Conservation (phyloP, 805 yeast genomes). For the Hanseniaspora clermontiae region DNA sequence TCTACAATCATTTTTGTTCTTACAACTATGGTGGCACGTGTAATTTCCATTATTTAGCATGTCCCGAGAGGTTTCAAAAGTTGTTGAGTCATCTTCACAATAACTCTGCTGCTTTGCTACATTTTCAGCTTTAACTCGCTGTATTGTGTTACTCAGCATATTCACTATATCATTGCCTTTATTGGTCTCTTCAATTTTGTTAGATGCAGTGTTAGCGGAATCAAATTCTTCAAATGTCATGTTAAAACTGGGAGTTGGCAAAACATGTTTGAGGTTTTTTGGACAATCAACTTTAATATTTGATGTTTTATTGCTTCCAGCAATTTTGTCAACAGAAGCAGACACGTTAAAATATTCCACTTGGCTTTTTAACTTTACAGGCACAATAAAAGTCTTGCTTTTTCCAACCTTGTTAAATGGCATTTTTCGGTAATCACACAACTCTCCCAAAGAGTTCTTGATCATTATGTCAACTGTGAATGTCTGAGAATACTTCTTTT, state of each 20-base stretch:
- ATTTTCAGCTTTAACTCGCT: slow-evolving; percentile 6
- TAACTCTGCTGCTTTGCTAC: neutral
- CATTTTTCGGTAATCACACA: slow-evolving; percentile 37
- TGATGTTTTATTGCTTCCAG: slow-evolving; percentile 20
- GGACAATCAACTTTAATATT: slow-evolving; percentile 12
- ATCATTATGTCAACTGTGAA: slow-evolving; percentile 27
- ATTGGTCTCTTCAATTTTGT: slow-evolving; percentile 25
- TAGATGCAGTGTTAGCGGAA: slow-evolving; percentile 20
- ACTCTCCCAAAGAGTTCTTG: slow-evolving; percentile 25
- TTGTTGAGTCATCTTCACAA: neutral
- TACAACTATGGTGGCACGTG: slow-evolving; percentile 35
- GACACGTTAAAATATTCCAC: slow-evolving; percentile 23
- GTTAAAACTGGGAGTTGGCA: slow-evolving; percentile 10
- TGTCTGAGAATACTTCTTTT: slow-evolving; percentile 16
- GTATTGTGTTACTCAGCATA: neutral
- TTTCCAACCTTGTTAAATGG: slow-evolving; percentile 20
- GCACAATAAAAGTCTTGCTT: slow-evolving; percentile 24
- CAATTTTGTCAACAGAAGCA: slow-evolving; percentile 32
- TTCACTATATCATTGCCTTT: slow-evolving; percentile 15
- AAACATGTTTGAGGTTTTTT: slow-evolving; percentile 11
- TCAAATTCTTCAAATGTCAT: slow-evolving; percentile 13
- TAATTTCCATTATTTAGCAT: slow-evolving; percentile 25
- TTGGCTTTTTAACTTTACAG: slow-evolving; percentile 17
- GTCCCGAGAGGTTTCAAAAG: slow-evolving; percentile 12
- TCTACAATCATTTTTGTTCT: slow-evolving; percentile 30